Base-by-base conservation (phyloP, 148 eudicot species). In the Bassia scoparia region DNA sequence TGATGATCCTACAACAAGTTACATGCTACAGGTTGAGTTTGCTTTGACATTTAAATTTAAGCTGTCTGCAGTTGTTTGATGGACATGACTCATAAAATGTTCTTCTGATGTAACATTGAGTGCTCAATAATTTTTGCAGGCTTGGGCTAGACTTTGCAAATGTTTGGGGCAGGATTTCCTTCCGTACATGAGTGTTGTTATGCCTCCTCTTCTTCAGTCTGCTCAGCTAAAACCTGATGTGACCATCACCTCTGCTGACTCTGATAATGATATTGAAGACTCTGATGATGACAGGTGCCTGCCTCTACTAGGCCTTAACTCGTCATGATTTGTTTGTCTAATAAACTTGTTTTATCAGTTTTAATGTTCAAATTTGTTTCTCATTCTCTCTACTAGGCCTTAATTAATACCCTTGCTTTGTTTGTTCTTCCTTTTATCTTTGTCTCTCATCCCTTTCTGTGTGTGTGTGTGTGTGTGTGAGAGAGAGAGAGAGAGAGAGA, bases 61-160 rank as follows among this genome's bases (percentile, higher is more conserved):
- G 20, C 20, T 44, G 5, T n/a, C 15, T 63, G 70, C 41, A 34
- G 21, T 30, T 43, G 31, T 33, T 43, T 44, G 34, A 44, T 58
- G 23, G 64, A 66, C 18, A 49, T 61, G 61, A 46, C 31, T 33
- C 30, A 29, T 18, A 24, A 37, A 31, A 16, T 27, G 10, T 38
- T 62, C 33, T 38, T 62, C 33, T 38, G 33, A 26, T 63, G 49
- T 62, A 31, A 62, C 37, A 54, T 72, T 72, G 67, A 48, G 34
- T 56, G 55, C 34, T 78, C 49, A 37, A 27, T 66, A 69, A 37
- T 74, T 41, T 33, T 75, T 76, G 61, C 74, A 95, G 98, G 98
- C 98, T 65, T 95, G 98, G 98, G 98, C 98, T 59, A 84, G 98
- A 79, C 97, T 95, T 34, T 95, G 98, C 97, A 95, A 95, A 85